Base-by-base conservation (phyloP, 2,329 filamentous ascomycete genomes). In the Ophiostoma ulmi region DNA sequence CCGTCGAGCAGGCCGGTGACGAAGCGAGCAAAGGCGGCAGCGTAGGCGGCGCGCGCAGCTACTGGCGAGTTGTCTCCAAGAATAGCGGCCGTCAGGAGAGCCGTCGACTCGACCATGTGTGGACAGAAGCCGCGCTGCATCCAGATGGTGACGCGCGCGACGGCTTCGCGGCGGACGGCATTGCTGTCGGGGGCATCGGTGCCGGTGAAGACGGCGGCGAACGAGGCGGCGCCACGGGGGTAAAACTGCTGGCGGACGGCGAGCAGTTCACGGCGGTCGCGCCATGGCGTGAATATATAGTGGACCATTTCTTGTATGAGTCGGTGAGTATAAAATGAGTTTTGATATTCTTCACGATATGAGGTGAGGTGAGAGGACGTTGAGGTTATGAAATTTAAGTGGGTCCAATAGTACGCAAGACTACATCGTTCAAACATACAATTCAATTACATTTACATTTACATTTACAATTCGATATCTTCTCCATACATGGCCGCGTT, bases 1-100 rank as follows among this genome's bases (percentile, higher is more conserved):
- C 89, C 86, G 78, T 95, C 92, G 67, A 93, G 83, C 71, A 94
- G 86, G 58, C 91, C 91, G 0, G 92, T 95, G 31, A 94, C 90
- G 78, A 95, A 95, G 52, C 72, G 70, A 4, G 73, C 89, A 78
- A 94, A 91, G 7, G 91, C 91, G 38, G 90, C 87, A 38, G 89
- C 87, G 80, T 94, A 94, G 61, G 90, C 77, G 70, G 61, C 78
- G 70, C 76, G 76, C 36, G 76, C 75, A 1, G 74, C 75, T 22
- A 41, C 22, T 5, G 52, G 48, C 1, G 44, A 64, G 73, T 83
- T 82, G 80, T 93, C 91, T 76, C 88, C 86, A 69, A 93, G 80
- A 26, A 89, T 81, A 38, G 90, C 91, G 72, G 90, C 88, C 74
- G 87, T 87, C 72, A 95, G 82, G 73, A 93, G 85, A 2, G 90